Percentiles rank a stretch among this genome's conserved stretches.
Conservation (phyloP, 305 asterid genomes). For the Galium porrigens region DNA sequence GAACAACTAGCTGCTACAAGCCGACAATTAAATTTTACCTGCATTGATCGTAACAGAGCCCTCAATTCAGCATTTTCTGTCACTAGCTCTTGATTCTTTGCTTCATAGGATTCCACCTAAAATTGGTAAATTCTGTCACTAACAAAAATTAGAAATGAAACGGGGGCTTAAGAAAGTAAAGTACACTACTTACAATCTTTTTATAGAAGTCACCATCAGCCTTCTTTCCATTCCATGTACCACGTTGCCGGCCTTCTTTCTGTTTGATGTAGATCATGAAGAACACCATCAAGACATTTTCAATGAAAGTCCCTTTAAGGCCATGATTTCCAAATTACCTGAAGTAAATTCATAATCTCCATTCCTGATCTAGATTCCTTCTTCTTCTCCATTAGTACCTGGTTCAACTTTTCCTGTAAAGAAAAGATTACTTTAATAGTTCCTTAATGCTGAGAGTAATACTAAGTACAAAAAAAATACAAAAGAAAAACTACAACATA, state of each 20-base stretch:
- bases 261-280: slow-evolving; percentile 21
- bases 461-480: neutral
- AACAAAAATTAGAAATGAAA: slow-evolving; percentile 8
- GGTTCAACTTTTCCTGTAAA: slow-evolving; percentile 77
- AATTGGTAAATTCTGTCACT: slow-evolving; percentile 19
- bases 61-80: slow-evolving; percentile 89
- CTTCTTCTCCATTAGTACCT: slow-evolving; percentile 86
- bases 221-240: slow-evolving; percentile 89
- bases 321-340: slow-evolving; percentile 29
- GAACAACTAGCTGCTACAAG: neutral
- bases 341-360: slow-evolving; percentile 90
- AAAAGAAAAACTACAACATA: slow-evolving; percentile 10
- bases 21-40: slow-evolving; percentile 28
- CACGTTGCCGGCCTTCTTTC: slow-evolving; percentile 99
- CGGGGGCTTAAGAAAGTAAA: slow-evolving; percentile 9
- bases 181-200: slow-evolving; percentile 47
- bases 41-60: slow-evolving; percentile 83
- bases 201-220: slow-evolving; percentile 83
- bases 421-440: slow-evolving; percentile 2
- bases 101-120: slow-evolving; percentile 85
- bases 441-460: neutral
- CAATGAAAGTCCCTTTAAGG: slow-evolving; percentile 12
- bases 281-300: slow-evolving; percentile 11
- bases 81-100: slow-evolving; percentile 78
- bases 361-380: slow-evolving; percentile 94